Evolutionary conservation across 2,329 filamentous ascomycete genomes (phyloP), one percentile per base, ranked within the genome.

Genomic region (Talaromyces sp.): DNA sequence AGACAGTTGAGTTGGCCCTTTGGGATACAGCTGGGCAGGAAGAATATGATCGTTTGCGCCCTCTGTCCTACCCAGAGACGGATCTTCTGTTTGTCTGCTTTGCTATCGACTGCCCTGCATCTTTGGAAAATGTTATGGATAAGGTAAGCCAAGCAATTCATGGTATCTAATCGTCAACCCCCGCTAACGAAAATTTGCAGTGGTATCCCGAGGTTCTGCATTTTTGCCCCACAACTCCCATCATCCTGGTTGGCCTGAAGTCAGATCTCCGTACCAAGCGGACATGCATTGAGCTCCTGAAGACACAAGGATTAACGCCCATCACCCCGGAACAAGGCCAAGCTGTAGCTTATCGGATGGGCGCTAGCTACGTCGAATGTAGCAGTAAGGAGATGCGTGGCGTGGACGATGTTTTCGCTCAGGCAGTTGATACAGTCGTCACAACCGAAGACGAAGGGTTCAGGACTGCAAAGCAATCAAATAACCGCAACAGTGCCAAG

Each of bases 1-100:
- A 97, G 82, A 92, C 88, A 52, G 91, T 99, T 63, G 94, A 99
- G 78, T 85, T 99, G 56, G 94, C 94, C 36, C 83, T 99, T 47
- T 99, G 94, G 94, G 94, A 99, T 76, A 99, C 94, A 24, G 94
- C 94, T 65, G 94, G 94, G 35, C 94, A 99, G 76, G 94, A 99
- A 76, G 94, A 97, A 77, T 99, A 99, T 74, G 94, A 99, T 80
- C 87, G 94, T 66, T 81, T 99, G 70, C 87, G 94, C 63, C 94
- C 94, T 41, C 85, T 99, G 46, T 97, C 93, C 40, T 99, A 99
- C 77, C 94, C 94, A 3, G 94, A 99, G 77, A 99, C 94, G 11
- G 94, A 99, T 74, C 83, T 99, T 30, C 87, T 99, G 55, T 97
- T 99, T 74, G 94, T 99, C 63, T 99, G 94, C 81, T 99, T 99